Evolutionary conservation across 2,329 filamentous ascomycete genomes (phyloP).

Genomic region (Colletotrichum sp.): DNA sequence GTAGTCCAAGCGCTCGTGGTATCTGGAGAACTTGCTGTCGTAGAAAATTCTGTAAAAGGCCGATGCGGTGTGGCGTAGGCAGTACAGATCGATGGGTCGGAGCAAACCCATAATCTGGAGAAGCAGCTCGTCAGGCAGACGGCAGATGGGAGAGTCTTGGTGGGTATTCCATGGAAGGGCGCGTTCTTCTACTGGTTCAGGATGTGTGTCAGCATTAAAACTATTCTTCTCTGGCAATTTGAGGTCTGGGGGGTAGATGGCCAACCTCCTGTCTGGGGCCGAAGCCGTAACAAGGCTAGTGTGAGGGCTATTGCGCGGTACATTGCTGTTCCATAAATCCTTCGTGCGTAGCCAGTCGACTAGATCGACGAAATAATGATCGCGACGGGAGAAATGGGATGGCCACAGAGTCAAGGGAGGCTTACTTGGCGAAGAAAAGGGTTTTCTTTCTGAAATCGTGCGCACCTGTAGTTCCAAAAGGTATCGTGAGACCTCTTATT

Average conservation of each 20-base stretch:
- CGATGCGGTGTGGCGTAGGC: not conserved
- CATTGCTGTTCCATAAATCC: not conserved
- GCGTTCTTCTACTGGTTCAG: not conserved
- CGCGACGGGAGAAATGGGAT: not conserved
- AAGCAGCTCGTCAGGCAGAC: not conserved
- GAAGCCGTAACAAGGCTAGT: not conserved
- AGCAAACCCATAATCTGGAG: not conserved
- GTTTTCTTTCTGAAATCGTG: not conserved
- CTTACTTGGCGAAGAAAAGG: not conserved
- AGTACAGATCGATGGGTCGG: not conserved
- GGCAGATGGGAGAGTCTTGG: fast-evolving
- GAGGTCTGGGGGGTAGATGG: not conserved
- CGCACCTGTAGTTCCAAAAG: not conserved
- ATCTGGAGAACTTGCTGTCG: not conserved
- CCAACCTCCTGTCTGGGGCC: not conserved
- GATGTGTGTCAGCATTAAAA: not conserved
- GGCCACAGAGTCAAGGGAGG: not conserved
- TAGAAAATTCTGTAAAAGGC: not conserved
- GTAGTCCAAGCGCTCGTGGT: not conserved
- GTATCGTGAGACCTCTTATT: not conserved
- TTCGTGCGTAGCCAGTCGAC: not conserved
- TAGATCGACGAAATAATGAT: not conserved
- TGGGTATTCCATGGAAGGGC: not conserved
- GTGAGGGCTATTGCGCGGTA: not conserved
- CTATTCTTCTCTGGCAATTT: not conserved